phyloP scores from a whole-genome alignment of 192 early-diverging fungal genomes.

The Backusella luteola region DNA sequence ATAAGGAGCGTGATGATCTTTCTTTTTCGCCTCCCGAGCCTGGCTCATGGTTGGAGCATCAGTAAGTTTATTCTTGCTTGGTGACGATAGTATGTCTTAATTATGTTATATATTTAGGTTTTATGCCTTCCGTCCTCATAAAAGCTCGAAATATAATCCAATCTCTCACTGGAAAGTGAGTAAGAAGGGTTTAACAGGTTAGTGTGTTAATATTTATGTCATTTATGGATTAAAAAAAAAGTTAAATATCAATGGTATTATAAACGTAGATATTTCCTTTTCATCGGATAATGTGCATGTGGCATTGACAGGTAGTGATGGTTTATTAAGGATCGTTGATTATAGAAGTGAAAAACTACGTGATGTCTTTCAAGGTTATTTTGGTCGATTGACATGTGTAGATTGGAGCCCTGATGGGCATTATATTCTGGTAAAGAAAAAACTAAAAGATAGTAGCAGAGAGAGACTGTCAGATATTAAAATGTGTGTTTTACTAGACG shows the following conservation, averaged over 20 bases:
- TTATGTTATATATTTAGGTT: constrained; percentile 11
- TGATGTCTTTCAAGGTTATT: constrained; percentile 82
- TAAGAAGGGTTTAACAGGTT: constrained; percentile 29
- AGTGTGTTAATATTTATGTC: not conserved
- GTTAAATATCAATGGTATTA: not conserved
- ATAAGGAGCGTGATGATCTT: constrained; percentile 85
- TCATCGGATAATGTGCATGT: constrained; percentile 83
- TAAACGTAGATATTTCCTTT: constrained; percentile 66
- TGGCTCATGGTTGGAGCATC: constrained; percentile 5
- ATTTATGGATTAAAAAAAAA: not conserved
- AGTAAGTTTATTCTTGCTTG: not conserved
- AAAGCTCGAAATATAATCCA: constrained; percentile 26
- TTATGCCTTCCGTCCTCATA: constrained; percentile 9
- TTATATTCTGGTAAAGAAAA: constrained; percentile 57
- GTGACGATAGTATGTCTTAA: not conserved
- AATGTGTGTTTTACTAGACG: constrained; percentile 35
- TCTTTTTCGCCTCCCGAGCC: not conserved
- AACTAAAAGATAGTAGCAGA: not conserved
- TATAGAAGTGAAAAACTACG: constrained; percentile 66
- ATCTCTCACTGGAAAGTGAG: constrained; percentile 30
- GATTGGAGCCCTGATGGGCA: constrained; percentile 92
- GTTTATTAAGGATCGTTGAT: constrained; percentile 78
- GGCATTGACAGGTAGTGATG: constrained; percentile 78
- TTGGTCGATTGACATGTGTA: constrained; percentile 83
- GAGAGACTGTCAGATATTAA: not conserved